Evolutionary conservation across 106 monocot species (phyloP), one percentile per base, ranked within the genome.

Genomic region (Allium fistulosum): DNA sequence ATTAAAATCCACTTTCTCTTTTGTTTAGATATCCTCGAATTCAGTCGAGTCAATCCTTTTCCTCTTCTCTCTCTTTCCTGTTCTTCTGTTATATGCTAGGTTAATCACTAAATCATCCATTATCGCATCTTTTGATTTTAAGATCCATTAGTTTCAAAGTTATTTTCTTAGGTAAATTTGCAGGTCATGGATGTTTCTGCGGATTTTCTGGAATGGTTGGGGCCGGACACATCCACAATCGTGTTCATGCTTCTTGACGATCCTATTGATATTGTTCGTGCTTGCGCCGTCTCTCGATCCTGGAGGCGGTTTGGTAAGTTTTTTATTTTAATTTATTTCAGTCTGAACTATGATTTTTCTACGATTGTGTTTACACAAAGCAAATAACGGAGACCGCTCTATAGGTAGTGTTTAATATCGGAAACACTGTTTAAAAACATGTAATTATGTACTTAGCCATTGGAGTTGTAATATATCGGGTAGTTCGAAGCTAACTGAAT

Each of bases 121-220:
- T 37, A 28, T 37, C 11, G 5, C 13, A 9, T 61, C 27, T 26
- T 7, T 27, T 37, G 26, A 37, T 28, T 13, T 37, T 4, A 13
- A 45, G 8, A 37, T 37, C 11, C 4, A 37, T 28, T 12, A 4
- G 13, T 28, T 8, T 22, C 22, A 22, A 22, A 15, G 13, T 28
- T 61, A 28, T 58, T 4, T 9, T 58, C 14, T 58, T 58, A 58
- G 13, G 17, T 27, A 61, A 45, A 45, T 37, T 9, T 27, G 45
- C 5, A 28, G 27, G 8, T 56, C 63, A 77, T 67, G 62, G 66
- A 52, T 56, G 17, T 8, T 51, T 49, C 64, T 17, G 59, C 46
- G 76, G 88, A 89, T 62, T 82, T 89, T 57, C 10, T 89, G 49
- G 79, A 82, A 22, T 79, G 74, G 76, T 58, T 89, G 12, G 80